These are phyloP conservation scores for Thelonectria discophora DNA, from an alignment of 2,329 filamentous ascomycete genomes.

Conservation along the genomic window DNA sequence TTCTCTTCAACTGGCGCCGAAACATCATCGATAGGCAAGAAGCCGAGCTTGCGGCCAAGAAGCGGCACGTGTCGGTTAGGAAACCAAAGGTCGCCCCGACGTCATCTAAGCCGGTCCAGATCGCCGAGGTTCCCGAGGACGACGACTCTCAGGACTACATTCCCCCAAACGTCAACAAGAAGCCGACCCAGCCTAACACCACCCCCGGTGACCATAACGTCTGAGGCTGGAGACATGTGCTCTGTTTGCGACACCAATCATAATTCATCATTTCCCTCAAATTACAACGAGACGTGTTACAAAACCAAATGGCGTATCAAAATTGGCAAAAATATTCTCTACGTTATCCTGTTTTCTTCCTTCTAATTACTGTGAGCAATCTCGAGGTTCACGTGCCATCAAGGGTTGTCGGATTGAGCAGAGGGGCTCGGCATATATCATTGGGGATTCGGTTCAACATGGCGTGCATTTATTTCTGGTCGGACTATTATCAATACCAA, in stretches of 20 bases:
- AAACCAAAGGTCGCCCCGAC: background rate
- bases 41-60: constrained; percentile 1
- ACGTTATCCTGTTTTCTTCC: constrained; percentile 30
- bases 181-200: constrained; percentile 21
- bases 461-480: constrained; percentile 21
- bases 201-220: constrained; percentile 38
- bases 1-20: constrained; percentile 48
- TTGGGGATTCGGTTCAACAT: constrained; percentile 22
- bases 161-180: constrained; percentile 10
- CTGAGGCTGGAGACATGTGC: constrained; percentile 15
- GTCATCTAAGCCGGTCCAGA: background rate
- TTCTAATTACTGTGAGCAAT: constrained; percentile 18
- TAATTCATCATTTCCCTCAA: constrained; percentile 36
- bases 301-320: constrained; percentile 38
- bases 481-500: constrained; percentile 2
- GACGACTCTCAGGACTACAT: constrained; percentile 11
- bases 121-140: constrained; percentile 6
- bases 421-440: constrained; percentile 27
- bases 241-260: constrained; percentile 14
- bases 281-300: constrained; percentile 18
- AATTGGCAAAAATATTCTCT: constrained; percentile 32
- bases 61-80: constrained; percentile 16
- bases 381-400: constrained; percentile 2
- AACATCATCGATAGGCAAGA: constrained; percentile 33
- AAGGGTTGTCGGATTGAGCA: constrained; percentile 8